A percentile compares a stretch with the other conserved stretches of the same genome.
These are phyloP conservation scores for Colletotrichum tanaceti DNA, from an alignment of 2,329 filamentous ascomycete genomes.

Conservation along the genomic window DNA sequence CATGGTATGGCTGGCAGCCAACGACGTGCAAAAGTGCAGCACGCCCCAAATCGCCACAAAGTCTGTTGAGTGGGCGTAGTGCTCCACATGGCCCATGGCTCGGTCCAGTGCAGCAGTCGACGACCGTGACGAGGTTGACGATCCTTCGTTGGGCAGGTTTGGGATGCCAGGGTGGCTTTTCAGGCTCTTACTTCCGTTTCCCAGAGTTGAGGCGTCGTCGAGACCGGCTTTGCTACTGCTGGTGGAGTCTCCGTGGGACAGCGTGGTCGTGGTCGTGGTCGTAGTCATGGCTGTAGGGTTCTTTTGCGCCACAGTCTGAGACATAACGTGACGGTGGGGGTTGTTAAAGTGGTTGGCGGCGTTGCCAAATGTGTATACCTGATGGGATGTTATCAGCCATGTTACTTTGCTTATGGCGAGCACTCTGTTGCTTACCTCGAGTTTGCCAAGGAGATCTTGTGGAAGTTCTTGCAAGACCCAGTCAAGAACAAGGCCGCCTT, in stretches of 20 bases:
- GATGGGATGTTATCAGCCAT: not conserved
- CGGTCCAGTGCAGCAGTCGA: constrained; percentile 56
- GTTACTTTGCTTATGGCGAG: too few species aligned
- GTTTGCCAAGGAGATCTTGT: constrained; percentile 71
- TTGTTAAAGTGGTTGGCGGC: constrained; percentile 88
- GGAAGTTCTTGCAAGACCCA: constrained; percentile 80
- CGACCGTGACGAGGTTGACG: constrained; percentile 50
- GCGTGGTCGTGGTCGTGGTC: constrained; percentile 38
- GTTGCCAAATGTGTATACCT: constrained; percentile 80
- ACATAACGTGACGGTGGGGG: constrained; percentile 54
- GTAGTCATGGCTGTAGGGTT: constrained; percentile 44
- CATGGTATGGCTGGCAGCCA: constrained; percentile 54
- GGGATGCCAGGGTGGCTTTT: constrained; percentile 8
- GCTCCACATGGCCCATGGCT: constrained; percentile 79
- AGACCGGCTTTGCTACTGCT: constrained; percentile 5
- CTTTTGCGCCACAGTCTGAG: constrained; percentile 58
- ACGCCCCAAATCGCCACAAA: constrained; percentile 82
- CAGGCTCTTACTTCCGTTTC: not conserved
- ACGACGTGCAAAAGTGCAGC: constrained; percentile 66
- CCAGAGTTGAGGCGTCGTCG: not conserved
- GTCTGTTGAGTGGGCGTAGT: constrained; percentile 81
- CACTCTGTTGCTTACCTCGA: constrained; percentile 60
- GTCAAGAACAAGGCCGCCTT: constrained; percentile 78
- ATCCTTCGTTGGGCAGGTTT: constrained; percentile 43
- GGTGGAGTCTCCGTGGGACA: constrained; percentile 6